Base-by-base conservation (phyloP, 139 green algal species). In the Chlorella sorokiniana region DNA sequence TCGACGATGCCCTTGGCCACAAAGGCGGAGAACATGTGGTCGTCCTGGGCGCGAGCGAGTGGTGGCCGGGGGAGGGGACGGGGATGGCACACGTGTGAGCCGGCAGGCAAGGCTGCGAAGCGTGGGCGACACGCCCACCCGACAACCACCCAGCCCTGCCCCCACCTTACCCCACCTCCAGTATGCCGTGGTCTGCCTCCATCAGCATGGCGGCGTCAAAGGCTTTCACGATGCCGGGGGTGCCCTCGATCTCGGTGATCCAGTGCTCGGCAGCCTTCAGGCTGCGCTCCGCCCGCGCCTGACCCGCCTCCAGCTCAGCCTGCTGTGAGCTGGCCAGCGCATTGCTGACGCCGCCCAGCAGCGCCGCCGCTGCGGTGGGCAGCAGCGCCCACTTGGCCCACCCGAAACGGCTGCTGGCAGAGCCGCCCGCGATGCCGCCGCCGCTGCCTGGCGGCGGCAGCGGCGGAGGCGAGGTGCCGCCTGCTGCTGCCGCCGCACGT, bases 21-120 rank as follows among this genome's bases (percentile, higher is more conserved):
- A 73, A 93, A 86, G 3, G 86, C 86, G 5, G 62, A 44, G 78
- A 91, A 91, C 88, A 85, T 88, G 69, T 84, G 78, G 72, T 83
- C 72, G 64, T 79, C 83, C 73, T 79, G 73, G 40, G 23, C 7
- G 41, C 9, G 69, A 9, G 69, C 27, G 33, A n/a, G n/a, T n/a
- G n/a, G n/a, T n/a, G n/a, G n/a, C n/a, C n/a, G n/a, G n/a, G n/a
- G n/a, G n/a, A n/a, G n/a, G n/a, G n/a, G n/a, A n/a, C n/a, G n/a
- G n/a, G n/a, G n/a, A n/a, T n/a, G n/a, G n/a, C n/a, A n/a, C n/a
- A n/a, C n/a, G n/a, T n/a, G n/a, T n/a, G n/a, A n/a, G n/a, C n/a
- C n/a, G n/a, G n/a, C n/a, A n/a, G n/a, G n/a, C n/a, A n/a, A n/a
- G n/a, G n/a, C n/a, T n/a, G n/a, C n/a, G n/a, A n/a, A n/a, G n/a